phyloP scores from a whole-genome alignment of 345 rosid species.

The Eucalyptus sp. region DNA sequence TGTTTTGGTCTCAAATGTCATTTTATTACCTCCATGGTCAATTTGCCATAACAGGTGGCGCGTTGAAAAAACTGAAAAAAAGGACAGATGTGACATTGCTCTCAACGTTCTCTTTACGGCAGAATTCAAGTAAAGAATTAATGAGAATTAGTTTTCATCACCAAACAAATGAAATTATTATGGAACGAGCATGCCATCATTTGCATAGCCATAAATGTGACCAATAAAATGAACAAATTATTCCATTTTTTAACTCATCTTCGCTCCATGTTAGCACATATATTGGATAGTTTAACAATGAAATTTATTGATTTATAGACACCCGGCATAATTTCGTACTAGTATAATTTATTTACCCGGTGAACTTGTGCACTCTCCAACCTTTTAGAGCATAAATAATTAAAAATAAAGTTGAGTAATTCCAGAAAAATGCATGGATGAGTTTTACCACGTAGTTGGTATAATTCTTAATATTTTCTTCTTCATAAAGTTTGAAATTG shows the following conservation, averaged over 20 bases:
- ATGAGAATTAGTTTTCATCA: no score
- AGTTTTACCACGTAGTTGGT: no score
- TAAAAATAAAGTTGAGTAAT: neutral
- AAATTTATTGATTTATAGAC: no score
- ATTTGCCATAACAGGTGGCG: no score
- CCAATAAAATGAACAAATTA: neutral
- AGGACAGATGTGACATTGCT: neutral
- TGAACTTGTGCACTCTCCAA: neutral
- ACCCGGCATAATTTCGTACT: neutral
- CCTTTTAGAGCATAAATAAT: neutral
- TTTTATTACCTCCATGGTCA: no score
- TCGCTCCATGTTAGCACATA: neutral
- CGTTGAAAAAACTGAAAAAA: no score
- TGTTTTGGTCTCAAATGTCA: neutral
- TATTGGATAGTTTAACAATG: neutral
- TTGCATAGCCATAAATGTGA: neutral
- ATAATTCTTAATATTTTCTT: no score
- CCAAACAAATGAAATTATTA: no score
- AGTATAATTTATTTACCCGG: neutral
- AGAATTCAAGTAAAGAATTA: no score
- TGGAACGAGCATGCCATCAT: neutral
- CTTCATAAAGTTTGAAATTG: no score
- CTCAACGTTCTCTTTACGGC: no score
- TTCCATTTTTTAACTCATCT: neutral
- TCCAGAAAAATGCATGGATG: neutral